A percentile compares a stretch with the other conserved stretches of the same genome.
These are phyloP conservation scores for Lactarius psammicola DNA, from an alignment of 768 basidiomycete species.

Conservation along the genomic window DNA sequence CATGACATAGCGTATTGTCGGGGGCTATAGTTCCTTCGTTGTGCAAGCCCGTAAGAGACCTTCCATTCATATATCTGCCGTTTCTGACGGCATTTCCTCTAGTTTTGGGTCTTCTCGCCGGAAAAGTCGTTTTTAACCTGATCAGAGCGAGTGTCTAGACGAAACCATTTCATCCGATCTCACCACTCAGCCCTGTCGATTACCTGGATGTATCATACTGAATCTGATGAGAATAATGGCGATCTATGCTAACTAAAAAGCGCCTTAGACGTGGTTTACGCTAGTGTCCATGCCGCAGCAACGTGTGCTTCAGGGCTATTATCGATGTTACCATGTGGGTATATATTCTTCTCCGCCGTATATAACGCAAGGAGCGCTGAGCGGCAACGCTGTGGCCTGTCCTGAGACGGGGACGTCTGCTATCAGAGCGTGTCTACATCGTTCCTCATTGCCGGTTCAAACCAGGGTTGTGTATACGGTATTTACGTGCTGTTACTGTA, in stretches of 20 bases:
- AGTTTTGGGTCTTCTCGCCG: slow-evolving; percentile 7
- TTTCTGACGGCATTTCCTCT: slow-evolving; percentile 2
- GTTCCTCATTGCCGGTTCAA: too few relatives aligned
- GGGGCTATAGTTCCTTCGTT: not conserved
- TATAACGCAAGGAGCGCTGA: not conserved
- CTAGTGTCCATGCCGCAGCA: not conserved
- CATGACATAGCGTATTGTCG: not conserved
- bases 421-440: not conserved
- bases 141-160: slow-evolving; percentile 18
- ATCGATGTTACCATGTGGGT: not conserved
- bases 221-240: not conserved
- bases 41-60: not conserved
- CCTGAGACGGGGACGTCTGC: not conserved
- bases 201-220: not conserved
- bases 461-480: too few relatives aligned
- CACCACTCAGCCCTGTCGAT: not conserved
- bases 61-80: not conserved
- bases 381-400: not conserved
- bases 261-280: not conserved
- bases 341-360: not conserved
- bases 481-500: too few relatives aligned
- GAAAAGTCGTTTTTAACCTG: slow-evolving; percentile 17
- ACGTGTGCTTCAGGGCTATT: not conserved
- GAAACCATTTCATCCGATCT: not conserved
- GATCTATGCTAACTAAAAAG: not conserved